These are phyloP conservation scores for Lodderomyces parapsilosis DNA, from an alignment of 1,139 yeast genomes.

Conservation along the genomic window DNA sequence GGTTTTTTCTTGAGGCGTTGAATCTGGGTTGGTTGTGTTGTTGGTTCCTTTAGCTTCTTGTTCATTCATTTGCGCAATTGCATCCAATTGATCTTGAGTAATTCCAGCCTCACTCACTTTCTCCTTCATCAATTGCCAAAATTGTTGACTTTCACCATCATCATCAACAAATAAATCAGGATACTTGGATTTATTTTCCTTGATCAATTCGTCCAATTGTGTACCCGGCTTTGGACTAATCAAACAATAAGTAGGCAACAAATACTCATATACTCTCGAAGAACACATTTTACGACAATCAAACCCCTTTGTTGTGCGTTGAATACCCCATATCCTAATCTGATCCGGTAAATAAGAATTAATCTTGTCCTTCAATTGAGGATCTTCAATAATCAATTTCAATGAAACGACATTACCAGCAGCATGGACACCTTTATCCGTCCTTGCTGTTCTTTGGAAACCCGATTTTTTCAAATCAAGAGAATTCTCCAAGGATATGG, in stretches of 20 bases:
- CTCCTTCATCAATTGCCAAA: constrained; percentile 62
- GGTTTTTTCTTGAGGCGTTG: background rate
- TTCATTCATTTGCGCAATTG: constrained; percentile 4
- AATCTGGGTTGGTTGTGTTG: background rate
- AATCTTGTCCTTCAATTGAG: constrained; percentile 70
- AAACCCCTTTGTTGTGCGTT: constrained; percentile 84
- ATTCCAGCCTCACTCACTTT: constrained; percentile 48
- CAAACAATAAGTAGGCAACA: constrained; percentile 86
- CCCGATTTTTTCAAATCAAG: constrained; percentile 88
- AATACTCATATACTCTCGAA: constrained; percentile 88
- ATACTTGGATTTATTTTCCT: constrained; percentile 47
- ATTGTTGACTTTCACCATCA: constrained; percentile 66
- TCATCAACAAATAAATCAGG: constrained; percentile 58
- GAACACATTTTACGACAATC: constrained; percentile 96
- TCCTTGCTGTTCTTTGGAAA: constrained; percentile 94
- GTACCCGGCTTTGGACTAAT: constrained; percentile 85
- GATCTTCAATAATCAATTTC: constrained; percentile 86
- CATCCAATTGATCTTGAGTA: constrained; percentile 41
- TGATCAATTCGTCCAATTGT: constrained; percentile 58
- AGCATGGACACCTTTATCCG: constrained; percentile 99
- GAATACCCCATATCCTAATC: constrained; percentile 90
- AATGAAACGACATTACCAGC: constrained; percentile 93
- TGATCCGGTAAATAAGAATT: constrained; percentile 77
- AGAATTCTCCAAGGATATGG: constrained; percentile 84
- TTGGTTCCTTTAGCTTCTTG: background rate